phyloP scores from a whole-genome alignment of 2,329 filamentous ascomycete species.

The Sporothrix variecibatus region DNA sequence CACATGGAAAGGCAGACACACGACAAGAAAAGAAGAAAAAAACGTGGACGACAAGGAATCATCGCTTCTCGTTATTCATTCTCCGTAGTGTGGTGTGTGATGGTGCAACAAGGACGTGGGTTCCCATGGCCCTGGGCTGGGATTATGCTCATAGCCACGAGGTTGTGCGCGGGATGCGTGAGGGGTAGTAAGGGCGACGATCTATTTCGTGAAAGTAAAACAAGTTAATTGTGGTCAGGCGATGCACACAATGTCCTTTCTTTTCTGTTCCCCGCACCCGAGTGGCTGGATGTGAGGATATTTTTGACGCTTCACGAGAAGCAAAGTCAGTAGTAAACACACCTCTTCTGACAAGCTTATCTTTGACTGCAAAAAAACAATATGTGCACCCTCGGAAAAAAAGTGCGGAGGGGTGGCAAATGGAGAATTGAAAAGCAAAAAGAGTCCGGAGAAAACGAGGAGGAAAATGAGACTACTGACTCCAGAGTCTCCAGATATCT shows the following conservation, averaged over 20 bases:
- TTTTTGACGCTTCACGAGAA: background rate
- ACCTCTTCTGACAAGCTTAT: too few species aligned
- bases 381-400: background rate
- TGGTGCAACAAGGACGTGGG: background rate
- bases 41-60: slow-evolving; percentile 6
- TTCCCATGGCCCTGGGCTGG: slow-evolving; percentile 4
- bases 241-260: background rate
- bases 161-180: background rate
- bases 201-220: background rate
- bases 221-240: background rate
- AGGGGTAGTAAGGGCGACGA: background rate
- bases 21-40: too few species aligned
- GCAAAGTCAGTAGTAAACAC: too few species aligned
- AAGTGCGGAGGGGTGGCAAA: background rate
- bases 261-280: background rate
- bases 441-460: background rate
- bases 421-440: background rate
- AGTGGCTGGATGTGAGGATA: background rate
- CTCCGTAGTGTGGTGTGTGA: background rate
- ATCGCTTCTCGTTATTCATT: background rate
- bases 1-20: background rate
- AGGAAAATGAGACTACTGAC: slow-evolving; percentile 1
- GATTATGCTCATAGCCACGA: background rate
- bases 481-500: slow-evolving; percentile 4
- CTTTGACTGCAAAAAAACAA: background rate